Percentiles rank a stretch among this genome's conserved stretches.
phyloP scores from a whole-genome alignment of 495 filamentous ascomycete genomes.

The Talaromyces proteolyticus region DNA sequence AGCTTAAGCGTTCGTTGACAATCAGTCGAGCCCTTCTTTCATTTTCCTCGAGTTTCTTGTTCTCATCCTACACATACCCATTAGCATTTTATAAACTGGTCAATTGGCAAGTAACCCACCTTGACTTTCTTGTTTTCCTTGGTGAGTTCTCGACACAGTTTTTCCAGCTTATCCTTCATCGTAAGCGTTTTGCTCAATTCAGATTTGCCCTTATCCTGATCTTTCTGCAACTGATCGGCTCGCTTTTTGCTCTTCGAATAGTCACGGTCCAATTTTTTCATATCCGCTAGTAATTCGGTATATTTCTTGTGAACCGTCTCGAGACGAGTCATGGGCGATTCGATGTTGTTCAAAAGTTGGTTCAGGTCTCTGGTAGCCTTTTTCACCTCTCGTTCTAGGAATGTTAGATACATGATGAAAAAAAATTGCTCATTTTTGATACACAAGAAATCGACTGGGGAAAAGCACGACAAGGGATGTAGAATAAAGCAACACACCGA shows the following conservation, averaged over 20 bases:
- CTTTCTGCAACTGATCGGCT: conserved; percentile 90
- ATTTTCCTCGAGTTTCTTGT: conserved; percentile 76
- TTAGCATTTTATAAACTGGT: conserved; percentile 21
- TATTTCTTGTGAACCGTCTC: conserved; percentile 88
- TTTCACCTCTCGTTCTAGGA: conserved; percentile 74
- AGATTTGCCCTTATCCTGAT: conserved; percentile 80
- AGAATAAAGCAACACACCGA: conserved; percentile 64
- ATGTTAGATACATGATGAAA: neutral
- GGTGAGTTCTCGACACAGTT: conserved; percentile 84
- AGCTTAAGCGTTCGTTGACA: conserved; percentile 77
- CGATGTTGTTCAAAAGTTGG: conserved; percentile 73
- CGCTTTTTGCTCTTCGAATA: conserved; percentile 94
- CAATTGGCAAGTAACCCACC: conserved; percentile 42
- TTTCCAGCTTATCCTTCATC: conserved; percentile 92
- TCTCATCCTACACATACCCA: conserved; percentile 66
- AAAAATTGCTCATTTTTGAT: conserved; percentile 2
- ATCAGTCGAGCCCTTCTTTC: conserved; percentile 76
- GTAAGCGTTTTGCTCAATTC: conserved; percentile 82
- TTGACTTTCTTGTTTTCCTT: conserved; percentile 97
- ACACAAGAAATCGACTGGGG: neutral
- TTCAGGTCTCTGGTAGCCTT: conserved; percentile 89
- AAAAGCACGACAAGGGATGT: conserved; percentile 6
- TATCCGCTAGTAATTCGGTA: conserved; percentile 81
- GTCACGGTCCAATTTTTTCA: conserved; percentile 92
- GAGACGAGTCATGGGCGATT: conserved; percentile 65